These are phyloP conservation scores for Umbelopsis isabellina DNA, from an alignment of 192 early-diverging fungal genomes.

Conservation along the genomic window DNA sequence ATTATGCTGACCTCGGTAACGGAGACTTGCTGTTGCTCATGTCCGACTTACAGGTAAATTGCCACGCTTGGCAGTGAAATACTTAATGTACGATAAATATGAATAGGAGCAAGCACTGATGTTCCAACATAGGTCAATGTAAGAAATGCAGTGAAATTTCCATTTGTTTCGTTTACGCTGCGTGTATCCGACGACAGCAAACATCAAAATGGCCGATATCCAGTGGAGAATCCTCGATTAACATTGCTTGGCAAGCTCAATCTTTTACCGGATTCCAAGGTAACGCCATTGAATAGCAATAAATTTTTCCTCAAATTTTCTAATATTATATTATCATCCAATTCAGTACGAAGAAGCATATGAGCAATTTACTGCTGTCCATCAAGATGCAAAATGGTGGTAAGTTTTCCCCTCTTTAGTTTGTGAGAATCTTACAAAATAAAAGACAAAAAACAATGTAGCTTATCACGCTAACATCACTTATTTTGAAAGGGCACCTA, in stretches of 20 bases:
- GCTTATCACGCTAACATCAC: no score
- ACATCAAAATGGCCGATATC: slow-evolving; percentile 9
- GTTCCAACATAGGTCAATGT: slow-evolving; percentile 4
- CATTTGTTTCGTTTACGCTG: slow-evolving; percentile 1
- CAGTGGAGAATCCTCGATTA: slow-evolving; percentile 7
- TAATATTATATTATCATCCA: no score
- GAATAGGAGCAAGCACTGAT: no score
- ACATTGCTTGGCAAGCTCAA: background rate
- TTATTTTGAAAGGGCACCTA: background rate
- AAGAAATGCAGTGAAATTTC: slow-evolving; percentile 8
- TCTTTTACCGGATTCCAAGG: background rate
- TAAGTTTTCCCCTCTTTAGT: background rate
- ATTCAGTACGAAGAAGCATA: background rate
- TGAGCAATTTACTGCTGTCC: slow-evolving; percentile 4
- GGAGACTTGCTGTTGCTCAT: slow-evolving; percentile 5
- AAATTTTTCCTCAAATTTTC: no score
- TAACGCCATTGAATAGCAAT: background rate
- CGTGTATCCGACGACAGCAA: slow-evolving; percentile 11
- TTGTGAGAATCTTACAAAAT: background rate
- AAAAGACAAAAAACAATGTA: no score
- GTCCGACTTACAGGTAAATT: slow-evolving; percentile 8
- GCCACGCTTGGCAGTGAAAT: background rate
- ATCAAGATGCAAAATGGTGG: slow-evolving; percentile 8
- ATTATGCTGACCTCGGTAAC: background rate
- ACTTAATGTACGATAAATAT: no score